phyloP scores from a whole-genome alignment of 2,329 filamentous ascomycete species.

The Curvularia sp. region DNA sequence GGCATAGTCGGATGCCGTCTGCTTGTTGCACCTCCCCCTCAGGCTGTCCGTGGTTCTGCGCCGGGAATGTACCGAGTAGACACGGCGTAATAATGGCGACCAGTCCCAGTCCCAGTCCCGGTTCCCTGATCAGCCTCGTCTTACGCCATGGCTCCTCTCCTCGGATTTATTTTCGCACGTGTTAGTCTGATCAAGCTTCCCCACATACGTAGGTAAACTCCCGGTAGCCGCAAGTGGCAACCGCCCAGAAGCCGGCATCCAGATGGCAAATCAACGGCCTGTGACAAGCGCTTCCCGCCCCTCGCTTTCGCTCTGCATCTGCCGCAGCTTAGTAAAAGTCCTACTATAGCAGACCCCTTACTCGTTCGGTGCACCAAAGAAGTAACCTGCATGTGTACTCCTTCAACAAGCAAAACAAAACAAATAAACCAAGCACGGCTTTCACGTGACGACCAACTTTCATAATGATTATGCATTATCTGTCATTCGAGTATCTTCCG shows the following conservation, averaged over 20 bases:
- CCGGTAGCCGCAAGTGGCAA: slow-evolving; percentile 7
- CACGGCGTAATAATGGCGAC: background rate
- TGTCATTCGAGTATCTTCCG: slow-evolving; percentile 15
- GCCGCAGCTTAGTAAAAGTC: background rate
- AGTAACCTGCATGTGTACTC: background rate
- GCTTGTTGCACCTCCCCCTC: no score
- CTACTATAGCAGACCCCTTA: background rate
- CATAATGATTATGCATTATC: slow-evolving; percentile 23
- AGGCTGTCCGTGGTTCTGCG: background rate
- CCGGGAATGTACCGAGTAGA: background rate
- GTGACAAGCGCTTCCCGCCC: background rate
- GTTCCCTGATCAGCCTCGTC: slow-evolving; percentile 2
- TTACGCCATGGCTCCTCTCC: slow-evolving; percentile 1
- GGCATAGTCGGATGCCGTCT: no score
- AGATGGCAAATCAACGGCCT: background rate
- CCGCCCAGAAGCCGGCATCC: background rate
- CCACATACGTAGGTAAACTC: slow-evolving; percentile 2
- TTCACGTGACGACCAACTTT: background rate
- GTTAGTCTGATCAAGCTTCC: slow-evolving; percentile 8
- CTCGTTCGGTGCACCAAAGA: background rate
- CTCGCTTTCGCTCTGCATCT: background rate
- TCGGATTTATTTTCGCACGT: slow-evolving; percentile 11
- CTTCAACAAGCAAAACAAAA: background rate
- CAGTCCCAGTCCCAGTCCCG: background rate
- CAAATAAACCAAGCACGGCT: background rate